Evolutionary conservation across 2,329 filamentous ascomycete genomes (phyloP).

Genomic region (Pezicula radicicola): DNA sequence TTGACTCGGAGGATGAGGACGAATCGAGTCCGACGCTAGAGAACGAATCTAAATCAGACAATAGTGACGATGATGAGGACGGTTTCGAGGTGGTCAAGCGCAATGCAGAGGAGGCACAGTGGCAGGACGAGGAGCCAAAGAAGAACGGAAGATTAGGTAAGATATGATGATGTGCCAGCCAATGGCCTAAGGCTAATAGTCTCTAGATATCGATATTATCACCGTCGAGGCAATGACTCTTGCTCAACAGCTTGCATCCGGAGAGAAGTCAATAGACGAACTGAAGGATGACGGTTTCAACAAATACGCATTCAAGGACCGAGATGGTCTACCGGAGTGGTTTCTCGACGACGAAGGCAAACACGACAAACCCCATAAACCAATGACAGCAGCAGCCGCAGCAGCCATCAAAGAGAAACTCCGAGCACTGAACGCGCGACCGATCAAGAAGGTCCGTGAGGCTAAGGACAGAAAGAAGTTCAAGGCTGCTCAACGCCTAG

Average conservation of each 20-base stretch:
- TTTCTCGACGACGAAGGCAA: constrained; percentile 88
- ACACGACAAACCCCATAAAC: constrained; percentile 81
- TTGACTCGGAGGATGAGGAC: constrained; percentile 25
- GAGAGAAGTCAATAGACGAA: constrained; percentile 75
- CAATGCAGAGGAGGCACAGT: constrained; percentile 50
- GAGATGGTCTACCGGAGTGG: constrained; percentile 93
- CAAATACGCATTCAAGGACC: constrained; percentile 85
- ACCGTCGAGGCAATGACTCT: constrained; percentile 99
- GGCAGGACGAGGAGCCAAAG: constrained; percentile 64
- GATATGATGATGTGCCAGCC: constrained; percentile 10
- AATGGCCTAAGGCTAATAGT: constrained; percentile 12
- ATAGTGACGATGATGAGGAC: constrained; percentile 34
- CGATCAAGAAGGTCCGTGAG: constrained; percentile 98
- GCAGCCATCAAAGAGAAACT: constrained; percentile 92
- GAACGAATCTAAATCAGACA: constrained; percentile 11
- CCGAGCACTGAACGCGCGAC: constrained; percentile 87
- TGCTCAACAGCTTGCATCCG: constrained; percentile 85
- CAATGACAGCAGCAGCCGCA: constrained; percentile 88
- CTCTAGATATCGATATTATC: constrained; percentile 88
- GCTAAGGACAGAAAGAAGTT: constrained; percentile 97
- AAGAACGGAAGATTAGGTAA: constrained; percentile 62
- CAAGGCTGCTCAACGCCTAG: constrained; percentile 83
- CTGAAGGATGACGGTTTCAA: constrained; percentile 91
- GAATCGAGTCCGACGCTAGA: constrained; percentile 20
- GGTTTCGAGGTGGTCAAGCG: constrained; percentile 63